These are phyloP conservation scores for Arthroderma uncinatum DNA, from an alignment of 2,329 filamentous ascomycete genomes.

Conservation along the genomic window DNA sequence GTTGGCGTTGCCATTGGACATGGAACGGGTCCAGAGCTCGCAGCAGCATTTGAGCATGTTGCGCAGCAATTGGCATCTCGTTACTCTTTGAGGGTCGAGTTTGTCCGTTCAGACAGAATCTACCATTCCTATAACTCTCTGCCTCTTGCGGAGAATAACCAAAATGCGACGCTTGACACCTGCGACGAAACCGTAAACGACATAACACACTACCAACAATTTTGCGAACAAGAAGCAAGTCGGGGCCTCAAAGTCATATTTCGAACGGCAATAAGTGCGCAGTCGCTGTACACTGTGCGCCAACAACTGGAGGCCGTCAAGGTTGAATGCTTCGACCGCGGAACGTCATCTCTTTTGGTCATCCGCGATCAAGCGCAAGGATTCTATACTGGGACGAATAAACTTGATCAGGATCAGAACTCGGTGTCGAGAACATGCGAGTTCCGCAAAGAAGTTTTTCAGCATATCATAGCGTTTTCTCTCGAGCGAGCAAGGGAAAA, in stretches of 20 bases:
- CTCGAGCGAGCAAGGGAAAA: background rate
- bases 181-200: conserved; percentile 5
- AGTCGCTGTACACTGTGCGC: conserved; percentile 3
- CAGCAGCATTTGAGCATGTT: conserved; percentile 1
- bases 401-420: background rate
- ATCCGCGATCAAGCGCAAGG: conserved; percentile 4
- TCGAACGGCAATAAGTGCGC: conserved; percentile 4
- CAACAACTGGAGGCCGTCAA: background rate
- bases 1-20: background rate
- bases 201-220: background rate
- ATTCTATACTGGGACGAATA: conserved; percentile 2
- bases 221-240: background rate
- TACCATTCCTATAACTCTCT: conserved; percentile 5
- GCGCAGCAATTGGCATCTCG: background rate
- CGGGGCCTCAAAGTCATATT: conserved; percentile 1
- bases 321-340: background rate
- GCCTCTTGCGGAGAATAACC: background rate
- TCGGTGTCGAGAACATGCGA: background rate
- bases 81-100: background rate
- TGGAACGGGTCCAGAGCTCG: conserved; percentile 5
- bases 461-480: background rate
- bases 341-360: background rate
- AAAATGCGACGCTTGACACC: background rate
- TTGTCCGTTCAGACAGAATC: conserved; percentile 1
- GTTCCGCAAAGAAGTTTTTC: conserved; percentile 1